Conservation (phyloP, 2,329 filamentous ascomycete genomes). For the Aspergillus sp. region DNA sequence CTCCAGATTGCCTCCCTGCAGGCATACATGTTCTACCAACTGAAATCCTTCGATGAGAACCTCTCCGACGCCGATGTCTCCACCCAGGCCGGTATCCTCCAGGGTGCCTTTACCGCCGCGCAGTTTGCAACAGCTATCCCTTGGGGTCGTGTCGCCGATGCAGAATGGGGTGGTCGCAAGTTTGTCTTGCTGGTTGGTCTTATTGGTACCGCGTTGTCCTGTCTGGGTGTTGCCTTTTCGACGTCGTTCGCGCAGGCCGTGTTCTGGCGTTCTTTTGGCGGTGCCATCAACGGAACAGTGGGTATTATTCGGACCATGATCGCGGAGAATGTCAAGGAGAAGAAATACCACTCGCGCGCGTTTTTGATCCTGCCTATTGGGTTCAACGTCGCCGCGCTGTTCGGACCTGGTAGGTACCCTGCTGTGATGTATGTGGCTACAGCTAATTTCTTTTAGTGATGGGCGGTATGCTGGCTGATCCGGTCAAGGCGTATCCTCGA, state of each 20-base stretch:
- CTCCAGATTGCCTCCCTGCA: constrained; percentile 44
- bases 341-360: constrained; percentile 60
- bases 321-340: constrained; percentile 69
- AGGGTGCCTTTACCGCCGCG: constrained; percentile 74
- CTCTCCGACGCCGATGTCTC: constrained; percentile 64
- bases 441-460: constrained; percentile 43
- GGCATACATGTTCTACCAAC: constrained; percentile 81
- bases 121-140: constrained; percentile 80
- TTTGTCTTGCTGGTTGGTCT: constrained; percentile 75
- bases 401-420: constrained; percentile 47
- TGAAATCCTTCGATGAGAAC: constrained; percentile 69
- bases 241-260: constrained; percentile 64
- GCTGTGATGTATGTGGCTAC: constrained; percentile 39
- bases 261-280: constrained; percentile 67
- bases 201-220: constrained; percentile 66
- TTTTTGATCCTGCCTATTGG: constrained; percentile 66
- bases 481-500: constrained; percentile 62
- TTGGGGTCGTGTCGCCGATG: constrained; percentile 72
- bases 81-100: constrained; percentile 72
- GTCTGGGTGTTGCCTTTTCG: constrained; percentile 69
- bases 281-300: constrained; percentile 70
- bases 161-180: constrained; percentile 69
- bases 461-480: constrained; percentile 69
- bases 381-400: constrained; percentile 65
- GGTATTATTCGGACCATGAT: constrained; percentile 74